Evolutionary conservation across 495 filamentous ascomycete species (phyloP).

Genomic region (Neurospora sp.): DNA sequence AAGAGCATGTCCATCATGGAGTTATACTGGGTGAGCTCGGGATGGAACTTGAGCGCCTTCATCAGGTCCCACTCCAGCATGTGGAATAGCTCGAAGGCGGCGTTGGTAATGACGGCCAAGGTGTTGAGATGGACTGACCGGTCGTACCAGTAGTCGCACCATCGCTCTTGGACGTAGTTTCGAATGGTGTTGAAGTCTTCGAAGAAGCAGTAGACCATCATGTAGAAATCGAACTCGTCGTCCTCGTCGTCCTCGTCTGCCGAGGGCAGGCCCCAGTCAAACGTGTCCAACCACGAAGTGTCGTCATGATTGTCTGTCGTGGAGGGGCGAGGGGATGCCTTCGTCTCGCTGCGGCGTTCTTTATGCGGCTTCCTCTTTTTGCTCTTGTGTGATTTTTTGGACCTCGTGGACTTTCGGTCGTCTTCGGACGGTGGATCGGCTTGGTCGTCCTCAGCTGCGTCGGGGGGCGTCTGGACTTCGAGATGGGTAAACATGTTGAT

Average conservation of each 20-base stretch:
- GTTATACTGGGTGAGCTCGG: conserved; percentile 8
- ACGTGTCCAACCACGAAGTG: conserved; percentile 10
- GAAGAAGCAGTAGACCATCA: conserved; percentile 26
- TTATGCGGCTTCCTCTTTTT: conserved; percentile 12
- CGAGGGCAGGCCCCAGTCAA: conserved; percentile 3
- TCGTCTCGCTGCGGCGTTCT: conserved; percentile 4
- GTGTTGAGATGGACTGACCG: conserved; percentile 10
- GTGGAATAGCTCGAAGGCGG: conserved; percentile 23
- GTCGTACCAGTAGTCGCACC: conserved; percentile 21
- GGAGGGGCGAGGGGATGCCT: background rate
- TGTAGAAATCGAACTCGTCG: conserved; percentile 20
- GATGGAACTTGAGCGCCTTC: conserved; percentile 4
- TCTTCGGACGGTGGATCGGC: conserved; percentile 5
- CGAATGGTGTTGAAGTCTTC: conserved; percentile 23
- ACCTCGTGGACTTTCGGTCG: background rate
- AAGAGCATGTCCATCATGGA: conserved; percentile 19
- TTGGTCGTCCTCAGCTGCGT: background rate
- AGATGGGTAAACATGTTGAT: conserved; percentile 21
- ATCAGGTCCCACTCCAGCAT: conserved; percentile 18
- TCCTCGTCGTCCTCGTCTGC: conserved; percentile 6
- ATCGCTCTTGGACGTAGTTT: conserved; percentile 17
- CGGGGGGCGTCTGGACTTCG: conserved; percentile 7
- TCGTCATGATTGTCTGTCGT: background rate
- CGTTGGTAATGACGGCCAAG: conserved; percentile 20
- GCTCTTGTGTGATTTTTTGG: conserved; percentile 3